Percentiles rank a stretch among this genome's conserved stretches.
phyloP scores from a whole-genome alignment of 495 filamentous ascomycete species.

The Podospora didyma region DNA sequence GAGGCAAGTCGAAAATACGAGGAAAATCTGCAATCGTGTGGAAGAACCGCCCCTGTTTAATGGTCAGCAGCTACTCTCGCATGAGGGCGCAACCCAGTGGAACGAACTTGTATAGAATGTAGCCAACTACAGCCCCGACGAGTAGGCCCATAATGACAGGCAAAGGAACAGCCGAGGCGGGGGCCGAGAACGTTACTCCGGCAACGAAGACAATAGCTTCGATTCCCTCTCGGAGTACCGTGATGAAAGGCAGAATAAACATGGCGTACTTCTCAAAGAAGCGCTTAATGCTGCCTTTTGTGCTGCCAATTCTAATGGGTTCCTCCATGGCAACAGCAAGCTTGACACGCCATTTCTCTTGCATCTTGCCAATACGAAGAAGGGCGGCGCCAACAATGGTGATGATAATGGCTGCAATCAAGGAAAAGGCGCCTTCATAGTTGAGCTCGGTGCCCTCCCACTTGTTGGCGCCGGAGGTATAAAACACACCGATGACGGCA shows the following conservation, averaged over 20 bases:
- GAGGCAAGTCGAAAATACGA: conserved; percentile 76
- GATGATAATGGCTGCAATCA: conserved; percentile 73
- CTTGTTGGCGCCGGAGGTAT: conserved; percentile 59
- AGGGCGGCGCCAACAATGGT: conserved; percentile 73
- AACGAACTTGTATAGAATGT: conserved; percentile 71
- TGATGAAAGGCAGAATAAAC: conserved; percentile 79
- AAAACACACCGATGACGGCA: conserved; percentile 77
- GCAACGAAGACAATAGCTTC: conserved; percentile 81
- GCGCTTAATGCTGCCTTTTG: conserved; percentile 45
- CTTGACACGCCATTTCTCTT: conserved; percentile 81
- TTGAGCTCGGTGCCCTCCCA: conserved; percentile 66
- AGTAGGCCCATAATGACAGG: conserved; percentile 64
- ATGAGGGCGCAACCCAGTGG: neutral
- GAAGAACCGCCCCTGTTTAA: conserved; percentile 43
- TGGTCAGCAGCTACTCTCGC: neutral
- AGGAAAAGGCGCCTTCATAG: conserved; percentile 73
- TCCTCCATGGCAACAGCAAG: conserved; percentile 62
- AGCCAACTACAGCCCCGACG: conserved; percentile 62
- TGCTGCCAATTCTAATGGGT: conserved; percentile 35
- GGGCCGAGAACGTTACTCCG: conserved; percentile 71
- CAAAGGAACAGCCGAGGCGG: conserved; percentile 69
- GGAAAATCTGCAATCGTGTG: conserved; percentile 70
- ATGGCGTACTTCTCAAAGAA: conserved; percentile 75
- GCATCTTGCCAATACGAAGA: conserved; percentile 76
- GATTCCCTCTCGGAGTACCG: conserved; percentile 76